Evolutionary conservation across 495 filamentous ascomycete genomes (phyloP), one percentile per base, ranked within the genome.

Genomic region (Stereocaulon alpinum): DNA sequence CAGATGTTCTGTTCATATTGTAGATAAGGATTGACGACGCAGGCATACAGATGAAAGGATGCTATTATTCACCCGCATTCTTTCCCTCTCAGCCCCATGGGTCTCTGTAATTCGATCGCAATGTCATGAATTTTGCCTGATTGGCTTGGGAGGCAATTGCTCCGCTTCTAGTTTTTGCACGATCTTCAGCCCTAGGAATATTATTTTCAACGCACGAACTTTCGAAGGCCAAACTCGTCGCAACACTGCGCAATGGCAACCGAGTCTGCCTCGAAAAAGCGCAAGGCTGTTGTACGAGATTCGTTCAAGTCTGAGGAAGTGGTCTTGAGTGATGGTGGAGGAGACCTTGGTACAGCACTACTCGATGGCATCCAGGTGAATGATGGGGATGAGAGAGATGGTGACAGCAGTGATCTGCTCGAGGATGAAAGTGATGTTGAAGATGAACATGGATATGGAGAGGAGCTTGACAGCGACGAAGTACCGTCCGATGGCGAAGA

Each of bases 361-460:
- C 69, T 89, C 10, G 80, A 88, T 57, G 86, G 84, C 32, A 76
- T 82, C 53, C 73, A 88, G 47, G 79, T 74, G 59, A 73, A 74
- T 18, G 69, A 69, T 24, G 68, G 68, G 12, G 72, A 72, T 24
- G 65, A 67, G 27, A 73, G 70, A 42, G 73, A 76, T 22, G 76
- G 74, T 34, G 71, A 75, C 37, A 75, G 71, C 63, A 78, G 71
- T 40, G 76, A 77, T 50, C 63, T 73, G 32, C 49, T 73, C 51
- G 68, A 76, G 49, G 72, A 78, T 59, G 76, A 79, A 20, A 74
- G 73, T 62, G 75, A 74, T 55, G 68, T 69, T 17, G 66, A 71
- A n/a, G 73, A 74, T 11, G 67, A 70, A 3, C 70, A 70, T 12
- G 72, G 72, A 29, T 71, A 69, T 1, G 76, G 76, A 41, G 74